Evolutionary conservation across 345 rosid species (phyloP), one percentile per base, ranked within the genome.

Genomic region (Iberis pinnata): DNA sequence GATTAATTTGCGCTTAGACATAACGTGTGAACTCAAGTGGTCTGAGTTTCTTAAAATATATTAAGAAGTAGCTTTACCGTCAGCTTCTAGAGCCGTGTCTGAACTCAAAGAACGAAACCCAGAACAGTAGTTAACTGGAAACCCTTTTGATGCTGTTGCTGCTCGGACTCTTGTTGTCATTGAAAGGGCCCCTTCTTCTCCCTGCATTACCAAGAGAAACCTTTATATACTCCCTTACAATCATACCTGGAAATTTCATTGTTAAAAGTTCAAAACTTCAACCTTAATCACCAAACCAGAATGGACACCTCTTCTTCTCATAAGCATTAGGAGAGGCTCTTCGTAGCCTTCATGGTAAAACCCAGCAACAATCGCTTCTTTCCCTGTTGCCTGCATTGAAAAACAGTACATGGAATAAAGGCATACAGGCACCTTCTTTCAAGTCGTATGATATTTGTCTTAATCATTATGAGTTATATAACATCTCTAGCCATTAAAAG

Each of bases 261-360:
- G 36, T 18, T 18, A 15, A 17, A 31, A 22, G 12, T 24, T 46
- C 12, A 27, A 25, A 36, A 43, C 39, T 12, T 43, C 32, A 12
- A 90, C 98, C 98, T 92, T 92, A 65, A 92, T 70, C 46, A 88
- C 96, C 73, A 92, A 73, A 68, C 98, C 96, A 43, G 93, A 81
- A 69, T 88, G 93, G 33, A 88, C 75, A 35, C 93, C 96, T 81
- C 98, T 79, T 78, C 95, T 78, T 77, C 81, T 88, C 98, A 92
- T 92, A 55, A 92, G 98, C 96, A 84, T 88, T 64, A 92, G 61
- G 69, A 92, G 80, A 26, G 98, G 82, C 36, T 88, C 96, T 68
- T 84, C 96, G 11, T 81, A 92, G n/a, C 84, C 96, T 80, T 76
- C 89, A 31, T 92, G 98, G 75, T 81, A 92, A 66, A 92, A 92